These are phyloP conservation scores for Byssothecium circinans DNA, from an alignment of 2,329 filamentous ascomycete species.

Conservation along the genomic window DNA sequence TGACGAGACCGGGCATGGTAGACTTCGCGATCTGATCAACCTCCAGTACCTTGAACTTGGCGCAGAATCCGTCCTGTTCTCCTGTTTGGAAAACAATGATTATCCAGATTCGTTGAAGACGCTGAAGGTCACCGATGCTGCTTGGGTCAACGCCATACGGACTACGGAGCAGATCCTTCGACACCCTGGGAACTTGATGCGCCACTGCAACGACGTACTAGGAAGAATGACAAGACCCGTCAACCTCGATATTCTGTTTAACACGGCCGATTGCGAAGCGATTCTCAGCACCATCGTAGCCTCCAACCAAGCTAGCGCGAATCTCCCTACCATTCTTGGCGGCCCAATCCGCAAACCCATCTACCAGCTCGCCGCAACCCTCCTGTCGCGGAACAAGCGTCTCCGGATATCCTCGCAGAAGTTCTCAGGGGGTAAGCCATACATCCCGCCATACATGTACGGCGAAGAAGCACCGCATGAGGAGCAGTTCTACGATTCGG, in stretches of 20 bases:
- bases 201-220: slow-evolving; percentile 9
- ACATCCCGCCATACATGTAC: slow-evolving; percentile 41
- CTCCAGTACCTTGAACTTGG: slow-evolving; percentile 35
- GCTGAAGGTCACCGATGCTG: slow-evolving; percentile 30
- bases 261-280: not conserved
- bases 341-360: slow-evolving; percentile 20
- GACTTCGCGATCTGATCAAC: slow-evolving; percentile 25
- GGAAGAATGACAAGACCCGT: slow-evolving; percentile 1
- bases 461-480: slow-evolving; percentile 36
- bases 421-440: slow-evolving; percentile 20
- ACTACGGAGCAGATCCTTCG: slow-evolving; percentile 12
- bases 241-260: slow-evolving; percentile 6
- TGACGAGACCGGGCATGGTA: slow-evolving; percentile 18
- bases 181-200: slow-evolving; percentile 17
- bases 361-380: slow-evolving; percentile 28
- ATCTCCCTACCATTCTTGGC: slow-evolving; percentile 22
- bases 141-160: slow-evolving; percentile 21
- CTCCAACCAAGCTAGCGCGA: slow-evolving; percentile 4
- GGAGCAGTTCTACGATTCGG: slow-evolving; percentile 31
- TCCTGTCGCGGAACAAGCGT: slow-evolving; percentile 23
- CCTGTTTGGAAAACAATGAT: slow-evolving; percentile 25
- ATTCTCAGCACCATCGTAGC: slow-evolving; percentile 10
- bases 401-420: slow-evolving; percentile 28
- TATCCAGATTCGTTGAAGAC: slow-evolving; percentile 28
- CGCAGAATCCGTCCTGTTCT: slow-evolving; percentile 29